A percentile compares a stretch with the other conserved stretches of the same genome.
Conservation (phyloP, 106 monocot species). For the Hemerocallis citrina region DNA sequence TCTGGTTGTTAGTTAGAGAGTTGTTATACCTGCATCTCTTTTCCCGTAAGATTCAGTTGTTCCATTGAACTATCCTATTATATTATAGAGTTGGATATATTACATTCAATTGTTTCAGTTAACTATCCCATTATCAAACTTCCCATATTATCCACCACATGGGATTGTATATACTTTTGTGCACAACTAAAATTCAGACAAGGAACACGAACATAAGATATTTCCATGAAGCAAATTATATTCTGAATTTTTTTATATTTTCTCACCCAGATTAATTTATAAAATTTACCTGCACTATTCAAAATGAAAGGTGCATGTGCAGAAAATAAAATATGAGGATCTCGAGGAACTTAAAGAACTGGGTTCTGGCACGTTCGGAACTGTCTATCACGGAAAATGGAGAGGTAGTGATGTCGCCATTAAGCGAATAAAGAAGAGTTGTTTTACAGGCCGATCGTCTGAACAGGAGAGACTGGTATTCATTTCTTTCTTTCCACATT, state of each 20-base stretch:
- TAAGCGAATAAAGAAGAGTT: conserved; percentile 92
- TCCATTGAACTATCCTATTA: background rate
- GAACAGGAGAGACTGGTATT: conserved; percentile 88
- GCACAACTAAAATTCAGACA: background rate
- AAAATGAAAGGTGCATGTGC: conserved; percentile 7
- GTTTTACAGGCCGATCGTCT: conserved; percentile 76
- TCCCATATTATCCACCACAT: background rate
- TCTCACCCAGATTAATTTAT: background rate
- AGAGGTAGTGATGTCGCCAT: conserved; percentile 96
- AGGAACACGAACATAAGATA: background rate
- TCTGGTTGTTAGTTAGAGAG: background rate
- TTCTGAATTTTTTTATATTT: background rate
- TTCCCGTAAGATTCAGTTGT: background rate
- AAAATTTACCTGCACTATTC: background rate
- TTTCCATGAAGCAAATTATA: background rate
- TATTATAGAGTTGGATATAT: background rate
- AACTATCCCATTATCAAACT: background rate
- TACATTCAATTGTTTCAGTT: too few relatives aligned
- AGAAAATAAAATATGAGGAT: conserved; percentile 92
- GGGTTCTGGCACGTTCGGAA: conserved; percentile 93
- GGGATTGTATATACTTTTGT: background rate
- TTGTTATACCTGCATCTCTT: background rate
- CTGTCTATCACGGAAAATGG: conserved; percentile 97
- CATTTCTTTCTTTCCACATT: conserved; percentile 7
- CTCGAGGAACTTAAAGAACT: conserved; percentile 87